phyloP scores from a whole-genome alignment of 495 filamentous ascomycete genomes.

The Podospora didyma region DNA sequence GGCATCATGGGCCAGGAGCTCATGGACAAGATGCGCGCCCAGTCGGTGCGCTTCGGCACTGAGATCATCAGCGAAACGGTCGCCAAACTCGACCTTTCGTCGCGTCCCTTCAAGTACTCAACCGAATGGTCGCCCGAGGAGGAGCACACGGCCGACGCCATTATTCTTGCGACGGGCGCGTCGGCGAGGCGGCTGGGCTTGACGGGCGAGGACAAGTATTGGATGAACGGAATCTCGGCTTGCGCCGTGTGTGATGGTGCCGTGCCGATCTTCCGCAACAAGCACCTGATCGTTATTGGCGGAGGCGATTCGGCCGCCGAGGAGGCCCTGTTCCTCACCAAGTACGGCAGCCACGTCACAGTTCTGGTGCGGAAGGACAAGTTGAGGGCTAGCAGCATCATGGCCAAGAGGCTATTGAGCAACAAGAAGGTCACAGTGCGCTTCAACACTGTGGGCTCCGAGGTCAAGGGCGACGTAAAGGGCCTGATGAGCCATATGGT shows the following conservation, averaged over 20 bases:
- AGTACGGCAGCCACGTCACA: slow-evolving; percentile 92
- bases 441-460: slow-evolving; percentile 75
- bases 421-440: slow-evolving; percentile 86
- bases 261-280: slow-evolving; percentile 94
- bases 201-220: slow-evolving; percentile 87
- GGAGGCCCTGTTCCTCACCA: slow-evolving; percentile 95
- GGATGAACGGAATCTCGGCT: slow-evolving; percentile 94
- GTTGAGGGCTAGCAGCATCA: slow-evolving; percentile 83
- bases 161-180: slow-evolving; percentile 95
- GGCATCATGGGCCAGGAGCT: slow-evolving; percentile 80
- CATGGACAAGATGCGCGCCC: slow-evolving; percentile 93
- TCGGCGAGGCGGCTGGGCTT: slow-evolving; percentile 80
- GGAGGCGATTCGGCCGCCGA: slow-evolving; percentile 97
- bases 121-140: slow-evolving; percentile 74
- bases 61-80: slow-evolving; percentile 90
- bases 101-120: slow-evolving; percentile 88
- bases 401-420: slow-evolving; percentile 76
- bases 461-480: slow-evolving; percentile 80
- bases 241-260: slow-evolving; percentile 98
- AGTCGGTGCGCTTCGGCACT: slow-evolving; percentile 89
- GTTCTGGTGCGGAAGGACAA: slow-evolving; percentile 85
- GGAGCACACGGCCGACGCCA: slow-evolving; percentile 76
- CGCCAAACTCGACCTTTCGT: slow-evolving; percentile 77
- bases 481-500: slow-evolving; percentile 82
- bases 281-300: slow-evolving; percentile 92